Evolutionary conservation across 192 early-diverging fungal species (phyloP), one percentile per base, ranked within the genome.

Genomic region (Chytriomyces sp.): DNA sequence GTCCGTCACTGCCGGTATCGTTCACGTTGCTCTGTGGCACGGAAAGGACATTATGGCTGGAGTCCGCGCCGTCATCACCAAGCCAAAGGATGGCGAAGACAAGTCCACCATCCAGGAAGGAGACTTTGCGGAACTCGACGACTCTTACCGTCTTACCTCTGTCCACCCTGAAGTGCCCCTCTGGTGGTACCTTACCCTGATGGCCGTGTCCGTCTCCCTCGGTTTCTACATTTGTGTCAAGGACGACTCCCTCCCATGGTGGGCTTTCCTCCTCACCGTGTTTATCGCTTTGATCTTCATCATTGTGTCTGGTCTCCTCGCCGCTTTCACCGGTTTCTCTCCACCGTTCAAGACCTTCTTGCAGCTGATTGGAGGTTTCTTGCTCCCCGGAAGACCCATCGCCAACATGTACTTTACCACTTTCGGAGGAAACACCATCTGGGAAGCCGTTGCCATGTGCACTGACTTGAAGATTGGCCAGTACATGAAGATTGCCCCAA

Each of bases 161-260:
- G 67, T 65, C 20, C 94, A 96, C 77, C 84, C 86, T 28, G 91
- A 92, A 70, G 91, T 93, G 23, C 94, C 94, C 49, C 82, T 85
- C 46, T 93, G 90, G 89, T 93, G 92, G 93, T 96, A 95, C 72
- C 18, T 80, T 11, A 7, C 13, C 11, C n/a, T 81, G 26, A 50
- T 81, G 16, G 24, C 76, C 2, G 20, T 69, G 7, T 61, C 43
- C 9, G n/a, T 66, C 18, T 61, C 64, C 35, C 46, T 82, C 67
- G 67, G 67, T 48, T 59, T 59, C 57, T 59, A 59, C 57, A 59
- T 59, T 59, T 59, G 57, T 59, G 57, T 59, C 57, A 59, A 59
- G 57, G 57, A 59, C 57, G 57, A 59, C 20, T n/a, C 20, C 20
- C 20, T 82, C 77, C 20, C 72, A 6, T 82, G 69, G 67, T 82